A percentile compares a stretch with the other conserved stretches of the same genome.
phyloP scores from a whole-genome alignment of 1,284 basidiomycete genomes.

The Golubevia pallescens region DNA sequence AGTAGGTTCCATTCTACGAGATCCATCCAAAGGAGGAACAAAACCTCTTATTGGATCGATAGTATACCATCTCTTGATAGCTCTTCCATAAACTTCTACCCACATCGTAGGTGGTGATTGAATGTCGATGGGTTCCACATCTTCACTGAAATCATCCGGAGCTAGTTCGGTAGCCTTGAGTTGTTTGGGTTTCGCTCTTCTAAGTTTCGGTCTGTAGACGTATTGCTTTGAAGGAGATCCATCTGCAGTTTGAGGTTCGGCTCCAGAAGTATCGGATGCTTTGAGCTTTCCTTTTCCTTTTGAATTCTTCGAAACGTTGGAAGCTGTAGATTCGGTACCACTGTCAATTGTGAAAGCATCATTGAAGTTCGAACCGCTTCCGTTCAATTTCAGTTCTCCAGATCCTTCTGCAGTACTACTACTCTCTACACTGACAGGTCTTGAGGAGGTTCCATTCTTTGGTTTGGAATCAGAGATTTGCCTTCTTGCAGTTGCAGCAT shows the following conservation, averaged over 20 bases:
- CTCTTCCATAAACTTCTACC: slow-evolving; percentile 94
- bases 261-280: slow-evolving; percentile 7
- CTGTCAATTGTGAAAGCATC: background rate
- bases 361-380: background rate
- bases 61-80: slow-evolving; percentile 89
- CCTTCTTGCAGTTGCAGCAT: background rate
- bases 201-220: slow-evolving; percentile 28
- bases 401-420: slow-evolving; percentile 3
- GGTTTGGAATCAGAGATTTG: background rate
- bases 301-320: slow-evolving; percentile 13
- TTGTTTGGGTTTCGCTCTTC: slow-evolving; percentile 26
- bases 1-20: slow-evolving; percentile 76
- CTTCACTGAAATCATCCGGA: slow-evolving; percentile 16
- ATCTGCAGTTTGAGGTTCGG: background rate
- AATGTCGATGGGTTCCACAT: slow-evolving; percentile 60
- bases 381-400: slow-evolving; percentile 10
- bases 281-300: background rate
- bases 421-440: slow-evolving; percentile 5
- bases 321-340: slow-evolving; percentile 6
- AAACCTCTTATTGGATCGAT: slow-evolving; percentile 81
- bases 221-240: slow-evolving; percentile 26
- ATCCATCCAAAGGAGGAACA: slow-evolving; percentile 35
- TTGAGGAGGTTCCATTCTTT: slow-evolving; percentile 7
- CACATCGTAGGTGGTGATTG: slow-evolving; percentile 85
- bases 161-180: slow-evolving; percentile 34